Conservation (phyloP, 202 grass and related monocot species). For the Schoenoplectus tabernaemontani region DNA sequence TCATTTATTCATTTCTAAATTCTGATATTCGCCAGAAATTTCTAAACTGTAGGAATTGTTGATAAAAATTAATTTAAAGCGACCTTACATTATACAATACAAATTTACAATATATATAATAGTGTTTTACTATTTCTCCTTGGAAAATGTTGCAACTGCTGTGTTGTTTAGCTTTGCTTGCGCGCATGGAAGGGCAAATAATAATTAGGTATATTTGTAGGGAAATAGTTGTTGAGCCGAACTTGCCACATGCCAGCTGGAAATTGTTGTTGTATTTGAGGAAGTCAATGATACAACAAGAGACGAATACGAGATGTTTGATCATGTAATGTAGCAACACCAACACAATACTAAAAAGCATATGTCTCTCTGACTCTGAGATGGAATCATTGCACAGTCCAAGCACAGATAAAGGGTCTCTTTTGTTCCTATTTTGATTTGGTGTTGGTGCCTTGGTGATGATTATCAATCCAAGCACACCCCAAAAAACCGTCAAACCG, state of each 20-base stretch:
- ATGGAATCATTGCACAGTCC: neutral
- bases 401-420: neutral
- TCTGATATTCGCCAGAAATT: too few species aligned
- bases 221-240: neutral
- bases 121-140: too few species aligned
- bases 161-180: neutral
- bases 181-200: neutral
- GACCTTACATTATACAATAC: too few species aligned
- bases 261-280: neutral
- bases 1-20: too few species aligned
- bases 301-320: neutral
- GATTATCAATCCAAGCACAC: neutral
- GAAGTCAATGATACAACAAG: slow-evolving; percentile 6
- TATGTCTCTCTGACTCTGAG: neutral
- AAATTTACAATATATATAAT: too few species aligned
- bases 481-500: neutral
- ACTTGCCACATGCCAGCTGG: neutral
- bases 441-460: neutral
- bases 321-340: neutral
- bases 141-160: too few species aligned
- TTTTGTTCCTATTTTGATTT: neutral
- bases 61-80: too few species aligned
- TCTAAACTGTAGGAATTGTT: too few species aligned
- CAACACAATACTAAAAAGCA: neutral
- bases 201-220: neutral